A percentile compares a stretch with the other conserved stretches of the same genome.
These are phyloP conservation scores for Flaveria sonorensis DNA, from an alignment of 129 eudicot species.

Conservation along the genomic window DNA sequence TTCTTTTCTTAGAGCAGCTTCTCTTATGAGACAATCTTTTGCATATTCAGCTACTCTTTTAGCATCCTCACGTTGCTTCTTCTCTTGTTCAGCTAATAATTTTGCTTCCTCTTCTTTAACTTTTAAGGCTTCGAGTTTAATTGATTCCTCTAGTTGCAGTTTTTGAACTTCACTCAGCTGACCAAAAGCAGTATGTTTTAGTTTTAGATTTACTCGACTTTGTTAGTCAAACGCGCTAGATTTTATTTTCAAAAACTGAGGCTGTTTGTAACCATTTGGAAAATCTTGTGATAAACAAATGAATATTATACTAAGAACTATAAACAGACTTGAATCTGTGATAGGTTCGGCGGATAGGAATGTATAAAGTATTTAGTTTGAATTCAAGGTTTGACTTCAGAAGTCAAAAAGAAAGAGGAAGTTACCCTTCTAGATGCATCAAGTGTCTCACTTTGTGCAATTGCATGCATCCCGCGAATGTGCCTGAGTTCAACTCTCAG, in stretches of 20 bases:
- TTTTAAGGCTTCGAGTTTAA: conserved; percentile 53
- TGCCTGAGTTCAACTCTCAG: conserved; percentile 73
- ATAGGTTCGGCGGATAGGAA: not conserved
- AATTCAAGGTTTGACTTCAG: conserved; percentile 17
- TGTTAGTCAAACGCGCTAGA: not conserved
- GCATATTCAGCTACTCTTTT: conserved; percentile 62
- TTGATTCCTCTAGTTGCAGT: conserved; percentile 60
- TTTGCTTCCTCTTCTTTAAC: conserved; percentile 70
- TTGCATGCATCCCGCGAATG: conserved; percentile 70
- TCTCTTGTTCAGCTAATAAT: conserved; percentile 56
- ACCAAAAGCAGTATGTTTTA: not conserved
- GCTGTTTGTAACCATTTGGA: not conserved
- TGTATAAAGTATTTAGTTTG: not conserved
- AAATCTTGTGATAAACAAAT: not conserved
- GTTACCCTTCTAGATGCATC: conserved; percentile 85
- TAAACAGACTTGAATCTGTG: not conserved
- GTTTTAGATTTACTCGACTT: conserved; percentile 5
- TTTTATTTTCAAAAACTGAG: not conserved
- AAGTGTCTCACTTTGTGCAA: conserved; percentile 73
- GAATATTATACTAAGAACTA: not conserved
- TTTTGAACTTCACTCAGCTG: conserved; percentile 70
- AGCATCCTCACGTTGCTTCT: conserved; percentile 51
- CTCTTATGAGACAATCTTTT: conserved; percentile 63
- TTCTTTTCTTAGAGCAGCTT: conserved; percentile 58
- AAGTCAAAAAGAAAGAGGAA: conserved; percentile 8